These are phyloP conservation scores for Kazachstania psychrophila DNA, from an alignment of 805 yeast species.

Conservation along the genomic window DNA sequence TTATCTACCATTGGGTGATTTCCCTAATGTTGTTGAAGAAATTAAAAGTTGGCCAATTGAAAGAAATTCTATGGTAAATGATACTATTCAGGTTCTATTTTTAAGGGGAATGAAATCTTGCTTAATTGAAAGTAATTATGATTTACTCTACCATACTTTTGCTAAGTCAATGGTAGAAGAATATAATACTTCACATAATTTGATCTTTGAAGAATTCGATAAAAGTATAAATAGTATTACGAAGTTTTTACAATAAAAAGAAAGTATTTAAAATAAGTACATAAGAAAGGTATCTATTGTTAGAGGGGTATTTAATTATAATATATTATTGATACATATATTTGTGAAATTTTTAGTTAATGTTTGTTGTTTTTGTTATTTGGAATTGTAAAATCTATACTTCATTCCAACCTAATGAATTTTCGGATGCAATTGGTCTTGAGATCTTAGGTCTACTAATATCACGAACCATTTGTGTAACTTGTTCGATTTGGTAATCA, in stretches of 20 bases:
- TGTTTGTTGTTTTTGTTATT: neutral
- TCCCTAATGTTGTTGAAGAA: constrained; percentile 21
- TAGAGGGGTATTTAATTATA: neutral
- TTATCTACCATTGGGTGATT: constrained; percentile 16
- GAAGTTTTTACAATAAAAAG: constrained; percentile 13
- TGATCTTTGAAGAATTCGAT: constrained; percentile 23
- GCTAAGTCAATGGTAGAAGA: constrained; percentile 19
- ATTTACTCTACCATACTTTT: constrained; percentile 16
- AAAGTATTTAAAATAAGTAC: neutral
- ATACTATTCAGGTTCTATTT: constrained; percentile 32
- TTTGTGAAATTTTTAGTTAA: no score
- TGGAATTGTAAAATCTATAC: constrained; percentile 13
- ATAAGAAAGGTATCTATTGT: neutral
- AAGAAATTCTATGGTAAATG: constrained; percentile 7
- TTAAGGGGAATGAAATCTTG: constrained; percentile 37
- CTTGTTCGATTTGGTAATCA: neutral
- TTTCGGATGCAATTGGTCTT: constrained; percentile 59
- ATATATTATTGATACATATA: no score
- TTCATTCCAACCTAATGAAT: constrained; percentile 60
- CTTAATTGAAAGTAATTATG: constrained; percentile 32
- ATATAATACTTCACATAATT: constrained; percentile 27
- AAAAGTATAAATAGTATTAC: constrained; percentile 11
- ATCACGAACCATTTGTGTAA: constrained; percentile 9
- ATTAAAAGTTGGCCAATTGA: constrained; percentile 19
- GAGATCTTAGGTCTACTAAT: constrained; percentile 40